Conservation (phyloP, 2,329 filamentous ascomycete genomes). For the Hyphodiscus sp. region DNA sequence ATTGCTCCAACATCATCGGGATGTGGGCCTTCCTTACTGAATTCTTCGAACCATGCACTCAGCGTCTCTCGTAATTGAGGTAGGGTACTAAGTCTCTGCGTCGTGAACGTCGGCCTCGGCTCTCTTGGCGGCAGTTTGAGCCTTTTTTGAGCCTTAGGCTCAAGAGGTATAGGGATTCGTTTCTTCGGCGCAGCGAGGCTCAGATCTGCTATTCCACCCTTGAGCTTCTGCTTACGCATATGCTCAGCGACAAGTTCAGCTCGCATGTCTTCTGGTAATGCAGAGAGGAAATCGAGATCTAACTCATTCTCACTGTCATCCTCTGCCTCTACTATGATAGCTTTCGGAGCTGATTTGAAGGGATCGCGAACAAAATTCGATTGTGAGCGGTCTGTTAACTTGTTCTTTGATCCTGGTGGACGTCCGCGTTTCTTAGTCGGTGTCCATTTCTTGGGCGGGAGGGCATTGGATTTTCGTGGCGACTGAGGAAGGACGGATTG, state of each 20-base stretch:
- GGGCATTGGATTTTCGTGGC: constrained; percentile 50
- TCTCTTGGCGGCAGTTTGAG: constrained; percentile 43
- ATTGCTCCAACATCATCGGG: constrained; percentile 62
- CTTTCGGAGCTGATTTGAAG: constrained; percentile 22
- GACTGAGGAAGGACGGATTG: constrained; percentile 37
- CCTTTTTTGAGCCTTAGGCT: constrained; percentile 25
- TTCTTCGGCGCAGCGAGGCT: constrained; percentile 28
- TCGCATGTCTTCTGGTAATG: constrained; percentile 75
- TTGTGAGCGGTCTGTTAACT: constrained; percentile 59
- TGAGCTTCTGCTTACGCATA: constrained; percentile 51
- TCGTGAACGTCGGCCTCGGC: constrained; percentile 55
- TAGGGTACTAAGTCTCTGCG: constrained; percentile 44
- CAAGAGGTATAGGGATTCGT: constrained; percentile 19
- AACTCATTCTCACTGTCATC: constrained; percentile 15
- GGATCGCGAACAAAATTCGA: constrained; percentile 58
- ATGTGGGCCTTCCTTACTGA: constrained; percentile 69
- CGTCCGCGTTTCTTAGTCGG: constrained; percentile 59
- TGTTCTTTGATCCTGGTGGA: constrained; percentile 35
- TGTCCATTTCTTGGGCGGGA: constrained; percentile 33
- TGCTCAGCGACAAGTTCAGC: constrained; percentile 74
- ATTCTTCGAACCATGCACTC: constrained; percentile 68
- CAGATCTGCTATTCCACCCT: constrained; percentile 33
- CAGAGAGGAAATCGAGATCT: constrained; percentile 65
- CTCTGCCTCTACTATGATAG: constrained; percentile 21
- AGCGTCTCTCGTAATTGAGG: constrained; percentile 69